Base-by-base conservation (phyloP, 345 rosid species). In the Triadica sebifera region DNA sequence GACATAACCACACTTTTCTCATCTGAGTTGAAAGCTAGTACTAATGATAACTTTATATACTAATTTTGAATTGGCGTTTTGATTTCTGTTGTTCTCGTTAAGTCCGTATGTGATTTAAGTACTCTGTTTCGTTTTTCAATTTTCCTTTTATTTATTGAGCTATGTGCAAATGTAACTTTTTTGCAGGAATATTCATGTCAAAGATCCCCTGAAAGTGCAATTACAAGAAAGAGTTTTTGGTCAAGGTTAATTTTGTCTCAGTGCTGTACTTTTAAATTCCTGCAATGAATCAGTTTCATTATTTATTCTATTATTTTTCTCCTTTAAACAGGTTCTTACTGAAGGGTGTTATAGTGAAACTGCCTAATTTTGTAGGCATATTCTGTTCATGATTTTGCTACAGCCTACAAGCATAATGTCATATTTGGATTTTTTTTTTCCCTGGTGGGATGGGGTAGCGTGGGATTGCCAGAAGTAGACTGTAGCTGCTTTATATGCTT, bases 171-270 rank as follows among this genome's bases (percentile, higher is more conserved):
- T 41, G 13, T 19, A 8, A 2, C 67, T 59, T 29, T 70, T 71
- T 77, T 78, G 68, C 87, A 95, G 97, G 99, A 87, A 77, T 81
- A 71, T 93, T 55, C 58, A 78, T 15, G 52, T 45, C 75, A 85
- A 87, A 51, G 92, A 84, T 75, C 71, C 86, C 47, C 71, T 67
- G 29, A 85, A 82, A 74, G 84, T 84, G 74, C 82, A 81, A 46
- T 87, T 94, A 50, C 93, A 81, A 76, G 89, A 86, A 81, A 89
- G 88, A 85, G 61, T 80, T 41, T 73, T 66, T 43, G 80, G 75
- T 38, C 77, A 79, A 89, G 94, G 98, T 92, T 24, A 16, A 16
- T 7, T 25, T 65, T 71, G 37, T 47, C 46, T 73, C 56, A 43
- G 55, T 25, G 22, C 24, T 17, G n/a, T 43, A 8, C 17, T 61